phyloP scores from a whole-genome alignment of 2,329 filamentous ascomycete species.

The Cryphonectria parasitica region DNA sequence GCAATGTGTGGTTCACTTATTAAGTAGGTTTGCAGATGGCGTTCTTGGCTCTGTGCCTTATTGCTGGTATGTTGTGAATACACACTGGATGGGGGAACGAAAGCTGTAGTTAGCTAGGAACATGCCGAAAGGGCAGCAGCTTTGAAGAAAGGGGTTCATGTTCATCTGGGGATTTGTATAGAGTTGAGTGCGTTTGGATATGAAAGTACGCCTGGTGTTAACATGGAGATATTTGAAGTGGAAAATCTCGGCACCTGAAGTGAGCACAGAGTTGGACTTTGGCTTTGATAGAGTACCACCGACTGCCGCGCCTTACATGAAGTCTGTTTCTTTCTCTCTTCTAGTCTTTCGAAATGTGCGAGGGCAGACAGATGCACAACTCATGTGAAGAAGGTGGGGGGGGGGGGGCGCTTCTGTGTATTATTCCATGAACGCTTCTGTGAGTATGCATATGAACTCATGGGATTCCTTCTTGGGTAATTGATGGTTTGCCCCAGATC shows the following conservation, averaged over 20 bases:
- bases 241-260: not conserved
- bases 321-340: not conserved
- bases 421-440: not conserved
- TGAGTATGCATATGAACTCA: not conserved
- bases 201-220: not conserved
- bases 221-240: not conserved
- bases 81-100: no score
- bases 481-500: not conserved
- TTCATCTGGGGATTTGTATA: not conserved
- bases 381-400: not conserved
- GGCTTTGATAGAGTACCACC: not conserved
- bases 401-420: not conserved
- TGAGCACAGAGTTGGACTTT: not conserved
- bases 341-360: not conserved
- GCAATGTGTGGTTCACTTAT: not conserved
- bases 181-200: not conserved
- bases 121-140: not conserved
- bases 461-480: not conserved
- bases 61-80: no score
- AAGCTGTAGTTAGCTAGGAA: not conserved
- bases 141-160: not conserved
- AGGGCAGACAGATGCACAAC: not conserved
- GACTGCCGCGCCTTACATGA: not conserved
- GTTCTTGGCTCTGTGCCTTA: slow-evolving; percentile 18
- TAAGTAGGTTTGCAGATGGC: slow-evolving; percentile 18